phyloP scores from a whole-genome alignment of 441 rosid species.

The Adansonia grandidieri region DNA sequence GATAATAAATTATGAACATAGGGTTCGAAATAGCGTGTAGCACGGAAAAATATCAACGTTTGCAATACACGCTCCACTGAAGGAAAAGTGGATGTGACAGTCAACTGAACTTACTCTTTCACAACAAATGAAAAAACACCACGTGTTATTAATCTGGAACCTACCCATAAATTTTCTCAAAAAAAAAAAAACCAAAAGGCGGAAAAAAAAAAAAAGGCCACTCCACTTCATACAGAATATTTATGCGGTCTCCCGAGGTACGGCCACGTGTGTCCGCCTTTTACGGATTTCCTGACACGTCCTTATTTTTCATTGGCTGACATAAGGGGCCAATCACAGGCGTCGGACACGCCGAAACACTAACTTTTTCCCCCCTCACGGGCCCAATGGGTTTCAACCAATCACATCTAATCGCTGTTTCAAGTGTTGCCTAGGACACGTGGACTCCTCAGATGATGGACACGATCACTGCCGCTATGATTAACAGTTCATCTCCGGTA shows the following conservation, averaged over 20 bases:
- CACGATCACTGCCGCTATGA: conserved; percentile 31
- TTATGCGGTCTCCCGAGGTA: conserved; percentile 21
- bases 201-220: not conserved
- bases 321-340: conserved; percentile 6
- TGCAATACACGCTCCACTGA: not conserved
- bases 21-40: no score
- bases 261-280: conserved; percentile 20
- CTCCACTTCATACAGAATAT: conserved; percentile 27
- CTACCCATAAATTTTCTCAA: not conserved
- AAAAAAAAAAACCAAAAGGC: not conserved
- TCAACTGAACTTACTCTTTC: not conserved
- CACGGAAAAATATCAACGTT: not conserved
- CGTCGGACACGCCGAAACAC: not conserved
- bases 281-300: not conserved
- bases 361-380: not conserved
- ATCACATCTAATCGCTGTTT: conserved; percentile 30
- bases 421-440: conserved; percentile 52
- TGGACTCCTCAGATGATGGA: conserved; percentile 32
- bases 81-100: not conserved
- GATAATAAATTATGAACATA: not conserved
- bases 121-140: not conserved
- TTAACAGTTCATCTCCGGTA: conserved; percentile 47
- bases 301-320: not conserved
- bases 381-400: conserved; percentile 29
- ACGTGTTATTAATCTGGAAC: conserved; percentile 10